Conservation (phyloP, 1,139 yeast species). For the Hemisphaericaspora xylofermentans region DNA sequence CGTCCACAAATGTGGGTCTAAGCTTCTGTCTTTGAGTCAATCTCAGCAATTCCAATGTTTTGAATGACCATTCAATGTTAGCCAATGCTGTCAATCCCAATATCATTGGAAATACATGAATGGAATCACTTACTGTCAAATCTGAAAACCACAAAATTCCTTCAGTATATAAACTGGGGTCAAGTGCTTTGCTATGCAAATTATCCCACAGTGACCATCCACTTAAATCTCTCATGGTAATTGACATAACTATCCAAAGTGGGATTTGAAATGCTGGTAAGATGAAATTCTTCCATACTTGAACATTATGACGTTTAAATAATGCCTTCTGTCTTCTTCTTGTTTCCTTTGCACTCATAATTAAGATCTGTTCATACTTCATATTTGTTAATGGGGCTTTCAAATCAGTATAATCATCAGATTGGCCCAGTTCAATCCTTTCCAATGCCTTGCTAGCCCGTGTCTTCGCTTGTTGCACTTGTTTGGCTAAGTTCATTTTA, state of each 20-base stretch:
- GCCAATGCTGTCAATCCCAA: conserved; percentile 70
- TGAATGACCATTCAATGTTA: conserved; percentile 74
- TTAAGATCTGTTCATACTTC: conserved; percentile 72
- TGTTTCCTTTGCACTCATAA: conserved; percentile 74
- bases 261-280: conserved; percentile 84
- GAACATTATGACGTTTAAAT: conserved; percentile 66
- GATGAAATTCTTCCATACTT: conserved; percentile 74
- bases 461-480: conserved; percentile 39
- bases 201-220: conserved; percentile 66
- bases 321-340: conserved; percentile 69
- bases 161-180: conserved; percentile 52
- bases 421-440: conserved; percentile 5
- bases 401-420: conserved; percentile 4
- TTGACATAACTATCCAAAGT: conserved; percentile 78
- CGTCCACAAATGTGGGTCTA: conserved; percentile 63
- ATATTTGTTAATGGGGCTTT: conserved; percentile 44
- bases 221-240: conserved; percentile 71
- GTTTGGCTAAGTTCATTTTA: conserved; percentile 66
- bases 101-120: conserved; percentile 63
- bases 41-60: conserved; percentile 53
- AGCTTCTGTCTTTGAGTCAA: conserved; percentile 37
- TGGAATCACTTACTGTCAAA: conserved; percentile 60
- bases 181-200: conserved; percentile 49
- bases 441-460: conserved; percentile 21
- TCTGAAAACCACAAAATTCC: conserved; percentile 62